Base-by-base conservation (phyloP, 208 protist species). In the Vickermania spadyakhi region DNA sequence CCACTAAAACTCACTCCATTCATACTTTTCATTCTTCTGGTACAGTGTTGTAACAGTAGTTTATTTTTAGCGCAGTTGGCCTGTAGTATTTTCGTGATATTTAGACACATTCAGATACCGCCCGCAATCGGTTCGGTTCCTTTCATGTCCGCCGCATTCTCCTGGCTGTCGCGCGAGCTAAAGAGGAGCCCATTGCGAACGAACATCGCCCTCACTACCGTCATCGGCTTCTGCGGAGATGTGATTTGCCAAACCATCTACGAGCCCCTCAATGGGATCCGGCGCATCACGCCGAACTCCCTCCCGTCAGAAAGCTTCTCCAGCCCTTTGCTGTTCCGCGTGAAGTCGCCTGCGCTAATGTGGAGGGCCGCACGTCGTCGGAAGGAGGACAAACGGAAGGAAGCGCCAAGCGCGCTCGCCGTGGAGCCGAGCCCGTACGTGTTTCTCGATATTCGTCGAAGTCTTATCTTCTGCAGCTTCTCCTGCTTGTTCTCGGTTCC, bases 391-490 rank as follows among this genome's bases (percentile, higher is more conserved):
- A 18, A 49, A 11, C 41, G 11, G 13, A 21, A 11, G 13, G n/a
- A 27, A 18, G 51, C 51, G 25, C 11, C 5, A 7, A 23, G 25
- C 25, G 21, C 21, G 5, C 13, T 23, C 11, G 13, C n/a, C 14
- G 55, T 21, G n/a, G 21, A n/a, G n/a, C 36, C 36, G 36, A 68
- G 69, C 61, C 62, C 75, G 1, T 64, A 60, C 0, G 27, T 83
- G 0, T 52, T 87, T 18, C 66, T 89, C n/a, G 85, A 92, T 54
- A 56, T 92, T 13, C 78, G 81, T 2, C 71, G 85, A 49, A 92
- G 85, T 29, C 62, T 82, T 27, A 89, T 92, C 64, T 92, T 92
- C 59, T 73, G 65, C 50, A 92, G 85, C 60, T 89, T 82, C 56
- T 84, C 79, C 28, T 66, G 83, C 41, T 25, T 87, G 2, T 83